A percentile compares a stretch with the other conserved stretches of the same genome.
Conservation (phyloP, 192 early-diverging fungal species). For the Linnemannia elongata region DNA sequence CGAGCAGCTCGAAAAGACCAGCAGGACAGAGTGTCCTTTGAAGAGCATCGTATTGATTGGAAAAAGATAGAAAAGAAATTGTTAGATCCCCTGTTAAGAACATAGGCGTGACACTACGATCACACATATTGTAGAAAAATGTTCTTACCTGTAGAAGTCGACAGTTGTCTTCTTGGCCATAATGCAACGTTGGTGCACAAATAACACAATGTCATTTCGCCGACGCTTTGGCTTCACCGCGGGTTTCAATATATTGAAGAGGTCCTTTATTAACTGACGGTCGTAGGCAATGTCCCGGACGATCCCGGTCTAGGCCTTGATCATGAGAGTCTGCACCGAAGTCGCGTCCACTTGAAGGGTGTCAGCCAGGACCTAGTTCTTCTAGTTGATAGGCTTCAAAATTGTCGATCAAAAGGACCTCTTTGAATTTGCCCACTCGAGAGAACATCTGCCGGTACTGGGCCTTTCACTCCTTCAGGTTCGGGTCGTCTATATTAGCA, state of each 20-base stretch:
- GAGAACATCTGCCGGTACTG: not conserved
- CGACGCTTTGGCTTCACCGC: not conserved
- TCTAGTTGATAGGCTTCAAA: not conserved
- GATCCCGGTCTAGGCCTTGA: not conserved
- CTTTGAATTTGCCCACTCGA: not conserved
- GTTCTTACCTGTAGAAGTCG: not conserved
- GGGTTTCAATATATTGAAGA: not conserved
- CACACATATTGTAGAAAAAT: too few relatives aligned
- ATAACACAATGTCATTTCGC: not conserved
- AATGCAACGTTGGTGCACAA: not conserved
- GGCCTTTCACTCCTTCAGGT: slow-evolving; percentile 66
- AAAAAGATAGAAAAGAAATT: not conserved
- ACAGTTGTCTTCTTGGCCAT: not conserved
- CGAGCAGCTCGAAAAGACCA: not conserved
- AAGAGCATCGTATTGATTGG: not conserved
- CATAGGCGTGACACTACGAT: too few relatives aligned
- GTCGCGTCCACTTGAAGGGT: not conserved
- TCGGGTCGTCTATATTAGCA: slow-evolving; percentile 75
- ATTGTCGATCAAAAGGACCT: not conserved
- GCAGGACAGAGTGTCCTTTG: not conserved
- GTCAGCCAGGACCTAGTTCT: not conserved
- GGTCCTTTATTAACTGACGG: not conserved
- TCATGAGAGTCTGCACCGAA: not conserved
- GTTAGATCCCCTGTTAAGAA: not conserved
- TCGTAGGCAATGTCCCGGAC: not conserved